phyloP scores from a whole-genome alignment of 352 stramenopile species.

The Globisporangium okanoganense region DNA sequence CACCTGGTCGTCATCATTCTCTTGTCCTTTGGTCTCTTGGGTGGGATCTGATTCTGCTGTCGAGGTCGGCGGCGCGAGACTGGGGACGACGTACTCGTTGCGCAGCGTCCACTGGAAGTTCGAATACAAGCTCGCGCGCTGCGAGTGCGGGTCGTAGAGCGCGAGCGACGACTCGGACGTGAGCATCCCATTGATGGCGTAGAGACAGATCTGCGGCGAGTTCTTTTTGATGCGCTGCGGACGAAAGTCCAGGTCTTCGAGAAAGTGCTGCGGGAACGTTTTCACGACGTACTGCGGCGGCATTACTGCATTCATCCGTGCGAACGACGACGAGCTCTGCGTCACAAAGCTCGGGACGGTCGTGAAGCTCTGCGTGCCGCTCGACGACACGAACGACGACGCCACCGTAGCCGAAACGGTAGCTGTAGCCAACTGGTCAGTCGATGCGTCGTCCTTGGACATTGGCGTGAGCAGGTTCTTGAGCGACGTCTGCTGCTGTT shows the following conservation, averaged over 20 bases:
- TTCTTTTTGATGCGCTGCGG: slow-evolving; percentile 84
- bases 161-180: slow-evolving; percentile 71
- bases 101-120: slow-evolving; percentile 82
- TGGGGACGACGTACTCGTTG: slow-evolving; percentile 60
- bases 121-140: slow-evolving; percentile 58
- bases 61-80: slow-evolving; percentile 25
- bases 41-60: neutral
- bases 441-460: neutral
- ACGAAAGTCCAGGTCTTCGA: slow-evolving; percentile 83
- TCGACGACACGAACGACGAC: slow-evolving; percentile 15
- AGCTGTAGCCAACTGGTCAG: neutral
- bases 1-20: neutral
- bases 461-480: slow-evolving; percentile 9
- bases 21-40: neutral
- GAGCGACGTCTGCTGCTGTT: slow-evolving; percentile 11
- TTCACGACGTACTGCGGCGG: slow-evolving; percentile 58
- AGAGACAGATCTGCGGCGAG: slow-evolving; percentile 49
- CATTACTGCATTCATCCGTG: too few species aligned
- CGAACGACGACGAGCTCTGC: neutral
- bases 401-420: neutral
- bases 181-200: slow-evolving; percentile 71
- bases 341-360: slow-evolving; percentile 7
- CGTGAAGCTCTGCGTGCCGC: slow-evolving; percentile 16
- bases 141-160: slow-evolving; percentile 50
- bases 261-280: slow-evolving; percentile 82